These are phyloP conservation scores for Persicaria tinctoria DNA, from an alignment of 148 eudicot species.

Conservation along the genomic window DNA sequence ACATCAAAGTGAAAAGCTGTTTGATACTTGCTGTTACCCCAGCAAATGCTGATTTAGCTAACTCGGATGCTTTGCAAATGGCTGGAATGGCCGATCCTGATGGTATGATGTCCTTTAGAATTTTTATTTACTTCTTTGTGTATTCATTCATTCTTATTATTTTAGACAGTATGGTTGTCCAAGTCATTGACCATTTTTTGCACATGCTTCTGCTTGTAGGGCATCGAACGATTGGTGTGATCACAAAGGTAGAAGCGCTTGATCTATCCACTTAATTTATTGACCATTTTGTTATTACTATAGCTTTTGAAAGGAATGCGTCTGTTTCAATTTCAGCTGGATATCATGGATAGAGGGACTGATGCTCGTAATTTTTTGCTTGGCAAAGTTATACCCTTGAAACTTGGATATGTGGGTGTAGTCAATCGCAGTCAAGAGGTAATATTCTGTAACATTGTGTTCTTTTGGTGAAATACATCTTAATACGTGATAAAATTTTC, in stretches of 20 bases:
- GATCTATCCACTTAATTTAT: not conserved
- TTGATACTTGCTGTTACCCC: constrained; percentile 45
- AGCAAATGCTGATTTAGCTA: constrained; percentile 53
- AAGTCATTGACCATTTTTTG: constrained; percentile 2
- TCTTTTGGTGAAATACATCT: not conserved
- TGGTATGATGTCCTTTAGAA: constrained; percentile 21
- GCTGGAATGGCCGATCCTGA: constrained; percentile 45
- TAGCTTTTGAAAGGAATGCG: not conserved
- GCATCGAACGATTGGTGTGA: constrained; percentile 46
- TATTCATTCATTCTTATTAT: not conserved
- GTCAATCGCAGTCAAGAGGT: constrained; percentile 64
- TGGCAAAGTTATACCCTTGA: constrained; percentile 49
- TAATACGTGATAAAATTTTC: not conserved
- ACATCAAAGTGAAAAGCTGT: constrained; percentile 45
- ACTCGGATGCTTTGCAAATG: constrained; percentile 54
- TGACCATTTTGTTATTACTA: not conserved
- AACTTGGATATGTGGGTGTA: constrained; percentile 52
- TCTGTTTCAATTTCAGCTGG: constrained; percentile 28
- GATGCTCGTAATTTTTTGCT: constrained; percentile 45
- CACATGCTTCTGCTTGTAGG: constrained; percentile 23
- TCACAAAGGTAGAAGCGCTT: constrained; percentile 33
- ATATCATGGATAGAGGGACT: constrained; percentile 57
- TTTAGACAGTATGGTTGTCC: not conserved
- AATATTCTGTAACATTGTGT: constrained; percentile 8
- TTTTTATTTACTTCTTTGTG: not conserved